These are phyloP conservation scores for Globisporangium alternatum DNA, from an alignment of 352 stramenopile genomes.

Conservation along the genomic window DNA sequence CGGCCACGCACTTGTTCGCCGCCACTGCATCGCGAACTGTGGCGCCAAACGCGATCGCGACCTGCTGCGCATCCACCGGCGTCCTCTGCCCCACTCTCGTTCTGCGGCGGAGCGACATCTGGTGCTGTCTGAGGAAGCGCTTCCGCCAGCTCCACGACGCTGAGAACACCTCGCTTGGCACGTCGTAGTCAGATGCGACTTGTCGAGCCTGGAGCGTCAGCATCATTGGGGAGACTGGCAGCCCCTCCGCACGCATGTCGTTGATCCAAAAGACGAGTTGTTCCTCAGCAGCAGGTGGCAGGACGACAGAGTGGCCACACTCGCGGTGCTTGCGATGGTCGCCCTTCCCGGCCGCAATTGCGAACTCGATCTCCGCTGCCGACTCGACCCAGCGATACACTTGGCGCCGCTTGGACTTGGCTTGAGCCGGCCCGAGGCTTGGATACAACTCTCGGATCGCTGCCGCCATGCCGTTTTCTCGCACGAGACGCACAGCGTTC, in stretches of 20 bases:
- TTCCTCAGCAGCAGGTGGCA: neutral
- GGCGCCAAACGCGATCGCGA: neutral
- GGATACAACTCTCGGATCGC: neutral
- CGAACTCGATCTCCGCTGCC: neutral
- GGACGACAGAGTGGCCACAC: neutral
- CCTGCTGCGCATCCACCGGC: neutral
- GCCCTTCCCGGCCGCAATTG: neutral
- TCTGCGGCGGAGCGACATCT: neutral
- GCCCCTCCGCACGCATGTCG: neutral
- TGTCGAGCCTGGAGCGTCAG: neutral
- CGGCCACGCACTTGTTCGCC: slow-evolving; percentile 7
- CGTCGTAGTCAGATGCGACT: neutral
- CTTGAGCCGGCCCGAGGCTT: neutral
- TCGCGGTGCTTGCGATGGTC: neutral
- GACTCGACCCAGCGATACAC: neutral
- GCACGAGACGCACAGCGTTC: neutral
- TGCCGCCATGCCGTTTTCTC: neutral
- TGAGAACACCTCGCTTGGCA: neutral
- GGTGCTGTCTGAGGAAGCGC: neutral
- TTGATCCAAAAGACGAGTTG: neutral
- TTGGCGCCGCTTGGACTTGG: neutral
- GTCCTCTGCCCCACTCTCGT: neutral
- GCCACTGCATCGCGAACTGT: neutral
- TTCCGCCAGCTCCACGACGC: neutral
- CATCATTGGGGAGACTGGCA: neutral